Conservation (phyloP, 768 basidiomycete species). For the Leccinum disarticulatum region DNA sequence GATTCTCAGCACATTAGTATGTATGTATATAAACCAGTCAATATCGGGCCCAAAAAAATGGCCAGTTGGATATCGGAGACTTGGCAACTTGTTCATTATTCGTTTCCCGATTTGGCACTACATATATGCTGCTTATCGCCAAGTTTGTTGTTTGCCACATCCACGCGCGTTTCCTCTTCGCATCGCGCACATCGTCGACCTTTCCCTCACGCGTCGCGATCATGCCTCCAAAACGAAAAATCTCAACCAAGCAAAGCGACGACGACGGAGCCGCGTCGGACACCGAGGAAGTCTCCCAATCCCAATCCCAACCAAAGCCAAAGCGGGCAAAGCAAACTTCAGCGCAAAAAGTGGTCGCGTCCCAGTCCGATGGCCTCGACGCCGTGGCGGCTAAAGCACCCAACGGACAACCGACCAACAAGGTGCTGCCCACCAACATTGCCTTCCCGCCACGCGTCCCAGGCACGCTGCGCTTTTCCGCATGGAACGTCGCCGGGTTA, state of each 20-base stretch:
- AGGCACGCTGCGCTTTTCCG: conserved; percentile 54
- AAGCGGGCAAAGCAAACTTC: conserved; percentile 17
- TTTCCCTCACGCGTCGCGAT: background rate
- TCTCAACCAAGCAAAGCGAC: background rate
- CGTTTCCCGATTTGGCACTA: no score
- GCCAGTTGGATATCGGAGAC: no score
- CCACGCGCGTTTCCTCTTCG: background rate
- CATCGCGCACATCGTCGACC: background rate
- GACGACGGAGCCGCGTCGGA: conserved; percentile 27
- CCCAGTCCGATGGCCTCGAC: background rate
- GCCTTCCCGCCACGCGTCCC: conserved; percentile 16
- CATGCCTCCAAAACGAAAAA: conserved; percentile 34
- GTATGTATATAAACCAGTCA: no score
- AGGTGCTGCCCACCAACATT: conserved; percentile 53
- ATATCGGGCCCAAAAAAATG: no score
- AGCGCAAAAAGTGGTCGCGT: conserved; percentile 25
- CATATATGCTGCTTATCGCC: background rate
- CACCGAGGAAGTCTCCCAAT: conserved; percentile 27
- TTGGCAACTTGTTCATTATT: no score
- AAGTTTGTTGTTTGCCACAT: no score
- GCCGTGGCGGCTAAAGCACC: conserved; percentile 18
- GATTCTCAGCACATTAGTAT: no score
- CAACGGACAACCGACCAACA: conserved; percentile 72
- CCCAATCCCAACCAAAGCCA: conserved; percentile 17
- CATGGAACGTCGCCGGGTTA: conserved; percentile 83